These are phyloP conservation scores for Botrytis byssoidea DNA, from an alignment of 2,329 filamentous ascomycete genomes.

Conservation along the genomic window DNA sequence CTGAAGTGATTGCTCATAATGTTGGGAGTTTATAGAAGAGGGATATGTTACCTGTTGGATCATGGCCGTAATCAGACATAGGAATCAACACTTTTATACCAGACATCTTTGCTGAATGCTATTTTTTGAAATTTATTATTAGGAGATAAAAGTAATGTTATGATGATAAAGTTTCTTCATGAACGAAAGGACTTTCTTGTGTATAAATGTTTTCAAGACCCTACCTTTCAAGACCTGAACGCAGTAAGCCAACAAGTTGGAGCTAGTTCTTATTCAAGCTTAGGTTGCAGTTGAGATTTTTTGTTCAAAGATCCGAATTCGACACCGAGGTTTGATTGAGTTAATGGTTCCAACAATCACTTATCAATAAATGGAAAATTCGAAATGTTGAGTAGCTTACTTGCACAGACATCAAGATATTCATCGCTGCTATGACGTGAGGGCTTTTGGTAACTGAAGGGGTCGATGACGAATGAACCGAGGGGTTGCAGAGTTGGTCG, in stretches of 20 bases:
- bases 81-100: slow-evolving; percentile 45
- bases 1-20: background rate
- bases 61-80: slow-evolving; percentile 56
- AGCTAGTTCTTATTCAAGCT: too few relatives aligned
- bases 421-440: background rate
- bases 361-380: too few relatives aligned
- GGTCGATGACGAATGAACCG: background rate
- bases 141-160: too few relatives aligned
- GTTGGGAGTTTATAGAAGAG: background rate
- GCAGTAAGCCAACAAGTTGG: background rate
- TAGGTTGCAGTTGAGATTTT: background rate
- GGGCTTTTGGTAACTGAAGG: background rate
- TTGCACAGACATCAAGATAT: background rate
- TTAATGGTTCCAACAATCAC: background rate
- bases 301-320: background rate
- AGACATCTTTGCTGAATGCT: background rate
- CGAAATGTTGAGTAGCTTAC: background rate
- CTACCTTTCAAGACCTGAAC: background rate
- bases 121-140: background rate
- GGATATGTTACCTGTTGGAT: slow-evolving; percentile 48
- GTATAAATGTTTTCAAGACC: background rate
- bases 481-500: background rate
- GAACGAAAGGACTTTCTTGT: background rate
- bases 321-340: background rate
- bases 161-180: rapidly evolving